Conservation (phyloP, 495 filamentous ascomycete genomes). For the Penicillium psychrofluorescens region DNA sequence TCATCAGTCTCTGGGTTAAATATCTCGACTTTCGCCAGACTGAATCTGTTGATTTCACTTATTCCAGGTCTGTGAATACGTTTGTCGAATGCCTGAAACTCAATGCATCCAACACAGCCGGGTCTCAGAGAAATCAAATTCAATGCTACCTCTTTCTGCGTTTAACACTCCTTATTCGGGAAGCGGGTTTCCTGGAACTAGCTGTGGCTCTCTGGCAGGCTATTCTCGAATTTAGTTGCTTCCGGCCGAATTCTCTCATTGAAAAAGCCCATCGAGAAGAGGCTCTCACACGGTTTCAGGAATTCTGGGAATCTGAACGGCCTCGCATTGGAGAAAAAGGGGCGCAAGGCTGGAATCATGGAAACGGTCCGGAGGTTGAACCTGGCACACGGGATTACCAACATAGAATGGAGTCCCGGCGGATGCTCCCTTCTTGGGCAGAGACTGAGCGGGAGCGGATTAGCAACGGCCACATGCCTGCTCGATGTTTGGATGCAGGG, state of each 20-base stretch:
- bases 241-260: conserved; percentile 31
- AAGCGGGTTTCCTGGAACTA: conserved; percentile 75
- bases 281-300: conserved; percentile 44
- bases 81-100: conserved; percentile 53
- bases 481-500: conserved; percentile 56
- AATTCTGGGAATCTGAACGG: conserved; percentile 85
- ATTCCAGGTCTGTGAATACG: conserved; percentile 50
- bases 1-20: conserved; percentile 60
- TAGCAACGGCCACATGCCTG: conserved; percentile 48
- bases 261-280: conserved; percentile 2
- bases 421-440: conserved; percentile 50
- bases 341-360: conserved; percentile 60
- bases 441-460: conserved; percentile 46
- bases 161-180: conserved; percentile 62
- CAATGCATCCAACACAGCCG: conserved; percentile 19
- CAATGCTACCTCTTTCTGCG: conserved; percentile 70
- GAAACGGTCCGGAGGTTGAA: background rate
- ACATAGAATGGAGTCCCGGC: conserved; percentile 14
- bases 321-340: conserved; percentile 69
- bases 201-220: conserved; percentile 79
- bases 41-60: conserved; percentile 58
- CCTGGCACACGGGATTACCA: background rate
- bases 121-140: conserved; percentile 29
- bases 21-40: conserved; percentile 74
- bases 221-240: conserved; percentile 66